Evolutionary conservation across 306 rosid genomes (phyloP).

Genomic region (Quercus robur): DNA sequence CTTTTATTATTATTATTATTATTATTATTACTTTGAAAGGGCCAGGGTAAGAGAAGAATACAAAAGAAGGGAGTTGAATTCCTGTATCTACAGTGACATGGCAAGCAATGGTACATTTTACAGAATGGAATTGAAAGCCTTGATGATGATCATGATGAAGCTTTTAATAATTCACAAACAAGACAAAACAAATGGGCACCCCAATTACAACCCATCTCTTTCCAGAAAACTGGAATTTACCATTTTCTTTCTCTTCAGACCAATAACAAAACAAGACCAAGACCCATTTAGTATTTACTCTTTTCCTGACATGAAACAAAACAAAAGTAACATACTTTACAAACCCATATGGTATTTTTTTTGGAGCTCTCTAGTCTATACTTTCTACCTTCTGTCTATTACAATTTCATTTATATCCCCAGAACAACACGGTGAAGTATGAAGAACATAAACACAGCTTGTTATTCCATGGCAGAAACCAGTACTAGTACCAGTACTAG

Average conservation of each 20-base stretch:
- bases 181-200: constrained; percentile 42
- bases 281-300: background rate
- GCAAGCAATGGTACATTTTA: constrained; percentile 6
- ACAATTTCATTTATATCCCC: constrained; percentile 25
- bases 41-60: background rate
- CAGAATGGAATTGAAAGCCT: constrained; percentile 16
- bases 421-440: background rate
- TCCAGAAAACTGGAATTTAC: constrained; percentile 25
- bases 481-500: constrained; percentile 27
- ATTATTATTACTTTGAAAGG: too few relatives aligned
- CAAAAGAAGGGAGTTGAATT: background rate
- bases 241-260: constrained; percentile 16
- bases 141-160: constrained; percentile 5
- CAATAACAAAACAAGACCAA: background rate
- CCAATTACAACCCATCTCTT: constrained; percentile 21
- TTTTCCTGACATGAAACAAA: too few relatives aligned
- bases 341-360: constrained; percentile 14
- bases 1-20: background rate
- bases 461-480: constrained; percentile 53
- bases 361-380: background rate
- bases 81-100: constrained; percentile 1
- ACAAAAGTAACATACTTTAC: background rate
- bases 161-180: constrained; percentile 25
- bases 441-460: background rate
- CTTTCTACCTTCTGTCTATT: constrained; percentile 17